Evolutionary conservation across 768 basidiomycete genomes (phyloP).

Genomic region (Tricholoma hemisulphureum): DNA sequence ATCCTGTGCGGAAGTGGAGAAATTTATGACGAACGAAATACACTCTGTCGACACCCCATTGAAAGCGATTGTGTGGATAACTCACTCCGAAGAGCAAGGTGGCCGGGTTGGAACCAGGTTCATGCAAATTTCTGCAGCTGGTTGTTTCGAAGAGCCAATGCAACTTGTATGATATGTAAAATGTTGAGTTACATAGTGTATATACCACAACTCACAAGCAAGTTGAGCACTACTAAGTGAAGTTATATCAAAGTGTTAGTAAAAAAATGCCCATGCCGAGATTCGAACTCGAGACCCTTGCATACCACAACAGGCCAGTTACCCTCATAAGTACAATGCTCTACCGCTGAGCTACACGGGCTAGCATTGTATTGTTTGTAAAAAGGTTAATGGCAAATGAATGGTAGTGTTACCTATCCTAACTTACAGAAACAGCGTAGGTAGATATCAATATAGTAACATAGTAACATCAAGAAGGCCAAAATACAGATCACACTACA

Average conservation of each 20-base stretch:
- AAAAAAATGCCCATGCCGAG: slow-evolving; percentile 47
- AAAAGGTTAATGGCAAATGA: neutral
- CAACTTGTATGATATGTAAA: slow-evolving; percentile 9
- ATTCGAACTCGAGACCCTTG: slow-evolving; percentile 59
- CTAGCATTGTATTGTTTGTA: slow-evolving; percentile 10
- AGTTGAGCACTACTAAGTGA: neutral
- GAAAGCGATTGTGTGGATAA: slow-evolving; percentile 85
- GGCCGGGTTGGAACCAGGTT: slow-evolving; percentile 71
- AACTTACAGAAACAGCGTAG: too few species aligned
- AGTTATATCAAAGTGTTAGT: neutral
- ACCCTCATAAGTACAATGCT: slow-evolving; percentile 61
- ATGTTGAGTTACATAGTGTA: neutral
- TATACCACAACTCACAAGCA: neutral
- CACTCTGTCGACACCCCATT: slow-evolving; percentile 45
- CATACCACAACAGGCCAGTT: slow-evolving; percentile 36
- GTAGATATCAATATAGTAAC: too few species aligned
- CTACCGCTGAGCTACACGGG: slow-evolving; percentile 60
- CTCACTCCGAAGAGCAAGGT: slow-evolving; percentile 82
- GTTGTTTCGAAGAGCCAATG: slow-evolving; percentile 40
- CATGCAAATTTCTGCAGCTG: slow-evolving; percentile 45
- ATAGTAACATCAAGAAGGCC: too few species aligned
- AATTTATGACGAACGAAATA: slow-evolving; percentile 53
- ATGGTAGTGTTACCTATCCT: too few species aligned
- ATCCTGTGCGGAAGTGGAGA: slow-evolving; percentile 66
- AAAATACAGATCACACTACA: neutral